These are phyloP conservation scores for Colletotrichum sp. DNA, from an alignment of 2,329 filamentous ascomycete species.

Conservation along the genomic window DNA sequence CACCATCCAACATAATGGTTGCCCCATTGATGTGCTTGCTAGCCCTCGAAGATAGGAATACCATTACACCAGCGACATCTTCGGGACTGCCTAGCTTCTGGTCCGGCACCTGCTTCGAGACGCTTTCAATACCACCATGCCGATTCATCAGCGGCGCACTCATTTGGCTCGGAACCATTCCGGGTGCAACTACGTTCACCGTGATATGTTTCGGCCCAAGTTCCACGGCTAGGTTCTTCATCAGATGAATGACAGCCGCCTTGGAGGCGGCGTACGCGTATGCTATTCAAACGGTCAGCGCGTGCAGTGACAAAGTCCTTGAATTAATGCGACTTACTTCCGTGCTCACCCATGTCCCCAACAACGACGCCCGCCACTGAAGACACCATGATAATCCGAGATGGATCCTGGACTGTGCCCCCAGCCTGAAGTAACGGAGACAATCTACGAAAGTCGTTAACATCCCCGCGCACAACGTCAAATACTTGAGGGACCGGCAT, in stretches of 20 bases:
- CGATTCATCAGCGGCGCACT: not conserved
- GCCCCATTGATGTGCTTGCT: not conserved
- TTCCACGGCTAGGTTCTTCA: not conserved
- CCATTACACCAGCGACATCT: not conserved
- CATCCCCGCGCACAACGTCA: rapidly evolving
- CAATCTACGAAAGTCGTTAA: not conserved
- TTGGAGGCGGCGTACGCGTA: not conserved
- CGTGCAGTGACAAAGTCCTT: not conserved
- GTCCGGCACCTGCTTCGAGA: not conserved
- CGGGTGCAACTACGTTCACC: not conserved
- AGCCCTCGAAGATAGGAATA: not conserved
- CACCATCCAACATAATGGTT: not conserved
- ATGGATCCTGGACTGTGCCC: not conserved
- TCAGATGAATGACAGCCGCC: not conserved
- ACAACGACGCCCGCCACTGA: not conserved
- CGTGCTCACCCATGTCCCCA: not conserved
- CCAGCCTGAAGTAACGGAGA: not conserved
- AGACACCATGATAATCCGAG: not conserved
- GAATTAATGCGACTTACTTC: not conserved
- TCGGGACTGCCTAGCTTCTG: not conserved
- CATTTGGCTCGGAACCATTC: not conserved
- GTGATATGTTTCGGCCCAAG: not conserved
- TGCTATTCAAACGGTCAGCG: not conserved
- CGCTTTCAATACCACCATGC: not conserved
- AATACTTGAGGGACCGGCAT: not conserved